Evolutionary conservation across 2,329 filamentous ascomycete genomes (phyloP).

Genomic region (Alternaria sp.): DNA sequence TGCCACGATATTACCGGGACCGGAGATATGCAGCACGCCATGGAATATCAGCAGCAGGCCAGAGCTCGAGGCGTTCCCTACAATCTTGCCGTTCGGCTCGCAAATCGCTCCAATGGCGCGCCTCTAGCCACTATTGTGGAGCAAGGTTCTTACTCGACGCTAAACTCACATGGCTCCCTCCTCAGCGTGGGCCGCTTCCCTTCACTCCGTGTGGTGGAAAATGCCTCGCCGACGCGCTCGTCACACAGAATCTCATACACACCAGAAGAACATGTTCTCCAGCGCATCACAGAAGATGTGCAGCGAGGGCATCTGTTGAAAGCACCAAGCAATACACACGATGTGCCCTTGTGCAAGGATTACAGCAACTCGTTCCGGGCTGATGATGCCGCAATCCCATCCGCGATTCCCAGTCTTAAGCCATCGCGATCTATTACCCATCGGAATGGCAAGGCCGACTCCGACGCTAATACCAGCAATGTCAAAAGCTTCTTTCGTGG

Average conservation of each 20-base stretch:
- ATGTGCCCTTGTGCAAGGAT: slow-evolving; percentile 8
- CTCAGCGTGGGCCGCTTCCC: slow-evolving; percentile 27
- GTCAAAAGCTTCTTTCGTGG: slow-evolving; percentile 31
- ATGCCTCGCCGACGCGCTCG: slow-evolving; percentile 19
- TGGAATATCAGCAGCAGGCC: slow-evolving; percentile 21
- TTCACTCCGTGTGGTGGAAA: slow-evolving; percentile 20
- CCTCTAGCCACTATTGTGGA: slow-evolving; percentile 55
- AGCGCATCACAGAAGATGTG: slow-evolving; percentile 25
- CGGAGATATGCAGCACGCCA: slow-evolving; percentile 2
- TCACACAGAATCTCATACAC: slow-evolving; percentile 23
- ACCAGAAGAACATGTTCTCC: slow-evolving; percentile 21
- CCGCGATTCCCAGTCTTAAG: slow-evolving; percentile 4
- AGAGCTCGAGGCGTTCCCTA: slow-evolving; percentile 28
- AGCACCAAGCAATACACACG: neutral
- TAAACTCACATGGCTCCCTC: slow-evolving; percentile 45
- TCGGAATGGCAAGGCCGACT: slow-evolving; percentile 6
- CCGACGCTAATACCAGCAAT: slow-evolving; percentile 13
- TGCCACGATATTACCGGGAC: slow-evolving; percentile 2
- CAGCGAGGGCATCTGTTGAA: slow-evolving; percentile 7
- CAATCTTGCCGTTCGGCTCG: slow-evolving; percentile 32
- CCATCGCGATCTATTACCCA: slow-evolving; percentile 5
- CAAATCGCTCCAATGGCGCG: slow-evolving; percentile 42
- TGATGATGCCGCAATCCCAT: slow-evolving; percentile 16
- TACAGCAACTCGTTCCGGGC: slow-evolving; percentile 3
- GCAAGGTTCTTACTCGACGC: slow-evolving; percentile 50